phyloP scores from a whole-genome alignment of 2,329 filamentous ascomycete species.

The Colletotrichum lupini region DNA sequence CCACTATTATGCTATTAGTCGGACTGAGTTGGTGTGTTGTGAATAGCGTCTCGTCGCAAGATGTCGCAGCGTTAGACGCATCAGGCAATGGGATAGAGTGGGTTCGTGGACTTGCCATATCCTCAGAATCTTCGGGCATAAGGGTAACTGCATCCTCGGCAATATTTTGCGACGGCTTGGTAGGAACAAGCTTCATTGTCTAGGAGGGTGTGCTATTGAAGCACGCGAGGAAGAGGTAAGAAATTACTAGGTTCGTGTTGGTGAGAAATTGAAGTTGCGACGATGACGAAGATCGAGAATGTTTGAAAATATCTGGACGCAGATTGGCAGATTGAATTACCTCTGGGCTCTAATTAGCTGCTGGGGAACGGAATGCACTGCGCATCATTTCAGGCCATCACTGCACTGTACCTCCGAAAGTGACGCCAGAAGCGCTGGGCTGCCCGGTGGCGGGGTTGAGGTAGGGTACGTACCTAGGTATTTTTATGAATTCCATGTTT shows the following conservation, averaged over 20 bases:
- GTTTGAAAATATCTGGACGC: constrained; percentile 23
- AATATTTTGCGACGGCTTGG: constrained; percentile 49
- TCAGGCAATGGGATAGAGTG: not conserved
- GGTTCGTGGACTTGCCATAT: constrained; percentile 51
- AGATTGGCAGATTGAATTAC: constrained; percentile 18
- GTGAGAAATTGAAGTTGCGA: not conserved
- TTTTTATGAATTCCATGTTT: not conserved
- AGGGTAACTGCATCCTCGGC: constrained; percentile 55
- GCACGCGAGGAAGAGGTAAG: not conserved
- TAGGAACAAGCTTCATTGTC: constrained; percentile 51
- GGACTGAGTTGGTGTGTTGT: not conserved
- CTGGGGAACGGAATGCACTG: not conserved
- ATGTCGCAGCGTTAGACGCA: not conserved
- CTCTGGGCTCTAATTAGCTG: not conserved
- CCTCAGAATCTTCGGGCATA: constrained; percentile 57
- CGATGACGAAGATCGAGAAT: not conserved
- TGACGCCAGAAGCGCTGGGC: not conserved
- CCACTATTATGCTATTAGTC: constrained; percentile 53
- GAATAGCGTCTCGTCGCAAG: not conserved
- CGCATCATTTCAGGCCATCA: constrained; percentile 2
- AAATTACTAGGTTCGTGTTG: not conserved
- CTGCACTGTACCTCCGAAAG: not conserved
- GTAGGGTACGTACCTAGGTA: not conserved
- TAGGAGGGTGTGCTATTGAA: not conserved
- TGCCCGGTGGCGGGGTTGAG: not conserved